A percentile compares a stretch with the other conserved stretches of the same genome.
phyloP scores from a whole-genome alignment of 148 eudicot genomes.

The Fagopyrum esculentum region DNA sequence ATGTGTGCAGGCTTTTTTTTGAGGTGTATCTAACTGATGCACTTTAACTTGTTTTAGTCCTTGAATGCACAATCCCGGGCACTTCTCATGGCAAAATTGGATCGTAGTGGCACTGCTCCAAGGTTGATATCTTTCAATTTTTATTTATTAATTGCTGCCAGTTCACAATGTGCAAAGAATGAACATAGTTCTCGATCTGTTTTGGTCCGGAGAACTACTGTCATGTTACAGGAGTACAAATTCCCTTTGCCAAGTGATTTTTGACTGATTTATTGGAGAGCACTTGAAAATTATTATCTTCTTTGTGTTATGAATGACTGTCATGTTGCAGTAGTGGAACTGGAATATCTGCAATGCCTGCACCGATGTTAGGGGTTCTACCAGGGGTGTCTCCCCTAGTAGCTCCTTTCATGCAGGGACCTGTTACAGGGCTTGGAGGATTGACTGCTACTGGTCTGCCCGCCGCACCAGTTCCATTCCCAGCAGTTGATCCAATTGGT shows the following conservation, averaged over 20 bases:
- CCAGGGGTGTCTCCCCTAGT: constrained; percentile 28
- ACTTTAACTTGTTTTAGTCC: constrained; percentile 31
- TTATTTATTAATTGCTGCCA: neutral
- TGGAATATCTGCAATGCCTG: constrained; percentile 27
- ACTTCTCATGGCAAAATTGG: constrained; percentile 83
- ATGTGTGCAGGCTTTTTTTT: neutral
- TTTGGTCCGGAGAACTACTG: neutral
- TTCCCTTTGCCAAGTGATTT: neutral
- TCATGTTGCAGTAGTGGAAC: constrained; percentile 40
- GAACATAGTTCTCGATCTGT: neutral
- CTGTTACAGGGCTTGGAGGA: constrained; percentile 27
- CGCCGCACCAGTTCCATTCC: constrained; percentile 22
- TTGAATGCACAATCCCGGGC: constrained; percentile 86
- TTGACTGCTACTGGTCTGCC: constrained; percentile 27
- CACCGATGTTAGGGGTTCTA: constrained; percentile 30
- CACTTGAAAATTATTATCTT: neutral
- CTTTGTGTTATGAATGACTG: constrained; percentile 13
- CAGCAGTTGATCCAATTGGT: constrained; percentile 56
- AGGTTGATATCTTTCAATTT: constrained; percentile 36
- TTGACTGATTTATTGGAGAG: neutral
- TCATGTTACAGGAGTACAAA: neutral
- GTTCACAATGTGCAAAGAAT: neutral
- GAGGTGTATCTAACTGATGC: neutral
- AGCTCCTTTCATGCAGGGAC: constrained; percentile 27
- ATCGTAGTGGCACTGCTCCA: constrained; percentile 58